Conservation (phyloP, 2,329 filamentous ascomycete species). For the Aspergillus texensis region DNA sequence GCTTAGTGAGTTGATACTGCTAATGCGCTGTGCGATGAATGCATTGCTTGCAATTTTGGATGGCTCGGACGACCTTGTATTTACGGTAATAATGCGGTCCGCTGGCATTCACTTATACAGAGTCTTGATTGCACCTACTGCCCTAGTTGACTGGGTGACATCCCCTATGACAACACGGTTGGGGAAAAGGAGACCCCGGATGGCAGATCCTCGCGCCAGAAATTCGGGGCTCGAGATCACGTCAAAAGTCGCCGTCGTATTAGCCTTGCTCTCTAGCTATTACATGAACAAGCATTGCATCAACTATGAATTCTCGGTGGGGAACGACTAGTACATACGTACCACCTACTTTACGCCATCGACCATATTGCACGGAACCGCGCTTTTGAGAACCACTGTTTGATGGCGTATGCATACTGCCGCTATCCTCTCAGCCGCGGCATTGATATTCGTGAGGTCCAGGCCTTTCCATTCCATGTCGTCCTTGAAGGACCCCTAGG, state of each 20-base stretch:
- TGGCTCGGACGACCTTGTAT: not conserved
- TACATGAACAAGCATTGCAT: no score
- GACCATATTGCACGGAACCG: not conserved
- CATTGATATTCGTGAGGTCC: not conserved
- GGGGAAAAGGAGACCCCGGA: not conserved
- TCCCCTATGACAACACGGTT: not conserved
- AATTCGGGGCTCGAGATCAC: not conserved
- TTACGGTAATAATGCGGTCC: slow-evolving; percentile 1
- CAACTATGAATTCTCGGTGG: no score
- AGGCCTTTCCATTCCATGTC: not conserved
- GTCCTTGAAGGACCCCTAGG: not conserved
- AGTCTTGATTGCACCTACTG: not conserved
- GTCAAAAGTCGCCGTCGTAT: not conserved
- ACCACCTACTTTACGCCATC: not conserved
- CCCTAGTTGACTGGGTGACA: no score
- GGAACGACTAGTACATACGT: not conserved
- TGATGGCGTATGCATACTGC: not conserved
- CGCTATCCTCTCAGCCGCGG: not conserved
- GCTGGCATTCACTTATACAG: not conserved
- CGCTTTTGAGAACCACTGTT: not conserved
- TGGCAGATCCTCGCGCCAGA: not conserved
- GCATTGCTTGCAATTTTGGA: not conserved
- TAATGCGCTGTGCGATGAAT: slow-evolving; percentile 1
- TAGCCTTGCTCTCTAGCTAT: not conserved
- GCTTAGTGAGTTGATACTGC: not conserved